phyloP scores from a whole-genome alignment of 768 basidiomycete species.

The Clitopilus passeckerianus region DNA sequence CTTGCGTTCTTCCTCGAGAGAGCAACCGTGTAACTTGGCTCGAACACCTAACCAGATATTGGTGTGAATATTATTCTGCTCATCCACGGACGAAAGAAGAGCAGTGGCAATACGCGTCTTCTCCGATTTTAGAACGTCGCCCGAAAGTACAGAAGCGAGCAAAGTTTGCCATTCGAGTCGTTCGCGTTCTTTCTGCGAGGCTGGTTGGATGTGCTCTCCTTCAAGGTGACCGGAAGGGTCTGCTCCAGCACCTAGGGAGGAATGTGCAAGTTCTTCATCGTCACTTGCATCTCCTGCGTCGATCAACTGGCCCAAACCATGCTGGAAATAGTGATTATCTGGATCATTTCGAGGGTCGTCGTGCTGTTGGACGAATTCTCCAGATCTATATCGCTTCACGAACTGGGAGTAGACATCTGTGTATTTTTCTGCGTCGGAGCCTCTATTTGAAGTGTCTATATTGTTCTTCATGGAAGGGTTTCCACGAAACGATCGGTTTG shows the following conservation, averaged over 20 bases:
- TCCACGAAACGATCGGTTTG: constrained; percentile 8
- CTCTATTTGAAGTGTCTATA: constrained; percentile 15
- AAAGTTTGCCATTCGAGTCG: constrained; percentile 95
- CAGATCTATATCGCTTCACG: constrained; percentile 67
- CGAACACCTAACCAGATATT: constrained; percentile 89
- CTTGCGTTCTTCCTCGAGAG: constrained; percentile 78
- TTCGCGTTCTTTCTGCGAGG: constrained; percentile 71
- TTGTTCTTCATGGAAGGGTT: not conserved
- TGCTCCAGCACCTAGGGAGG: constrained; percentile 33
- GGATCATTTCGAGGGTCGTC: constrained; percentile 76
- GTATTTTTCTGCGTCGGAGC: constrained; percentile 21
- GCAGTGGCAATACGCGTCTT: constrained; percentile 88
- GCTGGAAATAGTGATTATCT: constrained; percentile 79
- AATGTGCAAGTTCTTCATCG: constrained; percentile 58
- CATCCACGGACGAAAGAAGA: constrained; percentile 63
- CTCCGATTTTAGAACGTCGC: constrained; percentile 93
- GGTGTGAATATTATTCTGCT: constrained; percentile 60
- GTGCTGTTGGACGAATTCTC: constrained; percentile 42
- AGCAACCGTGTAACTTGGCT: constrained; percentile 76
- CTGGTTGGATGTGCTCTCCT: constrained; percentile 59
- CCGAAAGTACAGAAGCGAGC: constrained; percentile 88
- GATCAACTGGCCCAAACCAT: constrained; percentile 61
- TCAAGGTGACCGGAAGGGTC: constrained; percentile 51
- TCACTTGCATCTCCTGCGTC: constrained; percentile 72
- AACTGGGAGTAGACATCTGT: constrained; percentile 77